These are phyloP conservation scores for Picochlorum sp. DNA, from an alignment of 139 green algal species.

Conservation along the genomic window DNA sequence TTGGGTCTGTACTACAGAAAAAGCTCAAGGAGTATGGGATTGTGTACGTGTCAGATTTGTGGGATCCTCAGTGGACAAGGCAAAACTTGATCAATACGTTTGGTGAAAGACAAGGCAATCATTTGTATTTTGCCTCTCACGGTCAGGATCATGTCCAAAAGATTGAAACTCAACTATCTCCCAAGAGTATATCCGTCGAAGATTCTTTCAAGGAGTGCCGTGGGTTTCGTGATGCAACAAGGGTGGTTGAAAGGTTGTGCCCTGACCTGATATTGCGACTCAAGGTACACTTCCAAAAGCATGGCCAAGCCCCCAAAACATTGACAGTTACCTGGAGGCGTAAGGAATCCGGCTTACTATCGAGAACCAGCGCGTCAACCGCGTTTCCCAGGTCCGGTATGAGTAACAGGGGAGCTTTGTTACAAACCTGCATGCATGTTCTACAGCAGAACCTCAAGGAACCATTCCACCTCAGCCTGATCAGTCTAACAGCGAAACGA, in stretches of 20 bases:
- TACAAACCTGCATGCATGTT: conserved; percentile 22
- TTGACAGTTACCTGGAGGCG: conserved; percentile 64
- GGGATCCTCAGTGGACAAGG: conserved; percentile 7
- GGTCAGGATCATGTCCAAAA: conserved; percentile 56
- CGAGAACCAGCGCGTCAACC: conserved; percentile 38
- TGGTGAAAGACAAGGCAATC: conserved; percentile 29
- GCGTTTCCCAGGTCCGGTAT: conserved; percentile 24
- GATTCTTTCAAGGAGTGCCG: conserved; percentile 55
- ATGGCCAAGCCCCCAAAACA: conserved; percentile 28
- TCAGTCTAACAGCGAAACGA: conserved; percentile 50
- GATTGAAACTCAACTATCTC: conserved; percentile 24
- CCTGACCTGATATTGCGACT: conserved; percentile 62
- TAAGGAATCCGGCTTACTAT: conserved; percentile 31
- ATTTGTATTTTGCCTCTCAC: conserved; percentile 17
- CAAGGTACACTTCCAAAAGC: conserved; percentile 41
- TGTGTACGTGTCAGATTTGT: too few relatives aligned
- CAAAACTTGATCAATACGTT: conserved; percentile 30
- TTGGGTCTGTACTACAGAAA: conserved; percentile 44
- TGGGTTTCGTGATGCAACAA: conserved; percentile 16
- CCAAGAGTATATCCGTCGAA: conserved; percentile 72
- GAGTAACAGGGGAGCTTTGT: neutral
- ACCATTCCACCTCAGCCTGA: conserved; percentile 58
- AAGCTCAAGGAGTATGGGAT: conserved; percentile 27
- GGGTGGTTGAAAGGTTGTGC: conserved; percentile 46
- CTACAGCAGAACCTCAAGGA: conserved; percentile 16